Conservation (phyloP, 2,329 filamentous ascomycete genomes). For the Dendrostoma leiphaemia region DNA sequence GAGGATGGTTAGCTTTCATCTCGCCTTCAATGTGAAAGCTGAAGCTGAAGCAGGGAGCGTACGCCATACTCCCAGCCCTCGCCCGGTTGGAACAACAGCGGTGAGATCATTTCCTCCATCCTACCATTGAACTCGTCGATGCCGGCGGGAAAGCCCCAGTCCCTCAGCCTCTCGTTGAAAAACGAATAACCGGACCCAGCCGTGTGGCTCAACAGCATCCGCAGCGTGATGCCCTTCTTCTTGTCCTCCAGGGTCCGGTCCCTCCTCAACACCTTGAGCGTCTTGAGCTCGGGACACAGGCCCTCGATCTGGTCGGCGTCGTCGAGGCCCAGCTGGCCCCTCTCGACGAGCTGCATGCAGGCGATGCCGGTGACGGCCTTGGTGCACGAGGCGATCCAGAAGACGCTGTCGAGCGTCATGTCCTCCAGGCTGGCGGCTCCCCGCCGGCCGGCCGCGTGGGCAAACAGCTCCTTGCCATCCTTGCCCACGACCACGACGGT, state of each 20-base stretch:
- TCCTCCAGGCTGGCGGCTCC: constrained; percentile 29
- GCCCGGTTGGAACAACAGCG: constrained; percentile 63
- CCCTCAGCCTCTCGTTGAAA: constrained; percentile 46
- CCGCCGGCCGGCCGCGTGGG: constrained; percentile 45
- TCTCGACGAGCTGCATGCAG: constrained; percentile 54
- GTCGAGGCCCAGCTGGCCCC: constrained; percentile 24
- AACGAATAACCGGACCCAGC: constrained; percentile 59
- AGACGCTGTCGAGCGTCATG: constrained; percentile 48
- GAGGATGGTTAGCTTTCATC: no score
- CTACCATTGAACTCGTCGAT: constrained; percentile 58
- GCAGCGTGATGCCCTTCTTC: constrained; percentile 49
- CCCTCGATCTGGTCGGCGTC: constrained; percentile 20
- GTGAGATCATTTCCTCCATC: constrained; percentile 47
- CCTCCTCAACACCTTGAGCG: constrained; percentile 41
- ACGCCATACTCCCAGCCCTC: constrained; percentile 60
- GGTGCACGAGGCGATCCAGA: constrained; percentile 59
- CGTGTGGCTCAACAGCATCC: constrained; percentile 56
- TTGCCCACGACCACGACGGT: constrained; percentile 46
- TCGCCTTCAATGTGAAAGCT: no score
- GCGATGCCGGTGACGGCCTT: constrained; percentile 54
- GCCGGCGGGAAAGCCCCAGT: constrained; percentile 48
- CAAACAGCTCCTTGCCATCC: constrained; percentile 45
- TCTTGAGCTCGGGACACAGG: constrained; percentile 48
- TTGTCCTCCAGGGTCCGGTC: constrained; percentile 41
- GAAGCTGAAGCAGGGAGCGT: neutral